phyloP scores from a whole-genome alignment of 495 filamentous ascomycete genomes.

The Neurospora hispaniola region DNA sequence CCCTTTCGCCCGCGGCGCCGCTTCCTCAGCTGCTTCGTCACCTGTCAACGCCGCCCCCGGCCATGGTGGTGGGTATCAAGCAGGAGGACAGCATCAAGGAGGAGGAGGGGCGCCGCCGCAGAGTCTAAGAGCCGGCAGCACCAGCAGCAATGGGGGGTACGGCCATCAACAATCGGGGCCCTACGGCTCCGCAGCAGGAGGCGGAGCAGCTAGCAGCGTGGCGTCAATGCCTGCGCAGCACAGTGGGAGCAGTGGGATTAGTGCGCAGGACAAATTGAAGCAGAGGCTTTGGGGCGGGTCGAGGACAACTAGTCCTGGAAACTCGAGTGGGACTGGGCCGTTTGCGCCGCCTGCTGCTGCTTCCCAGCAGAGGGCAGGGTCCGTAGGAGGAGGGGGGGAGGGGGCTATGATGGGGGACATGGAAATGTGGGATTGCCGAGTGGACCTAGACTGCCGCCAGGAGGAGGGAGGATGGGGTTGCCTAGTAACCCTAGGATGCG shows the following conservation, averaged over 20 bases:
- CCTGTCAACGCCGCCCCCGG: slow-evolving; percentile 39
- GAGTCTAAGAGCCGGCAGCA: slow-evolving; percentile 40
- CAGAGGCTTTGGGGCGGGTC: slow-evolving; percentile 39
- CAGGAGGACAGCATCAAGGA: slow-evolving; percentile 56
- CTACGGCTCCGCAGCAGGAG: slow-evolving; percentile 26
- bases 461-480: neutral
- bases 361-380: neutral
- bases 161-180: slow-evolving; percentile 10
- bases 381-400: neutral
- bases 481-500: neutral
- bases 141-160: slow-evolving; percentile 7
- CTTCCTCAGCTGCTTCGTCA: neutral
- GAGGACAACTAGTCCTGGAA: slow-evolving; percentile 29
- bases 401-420: neutral
- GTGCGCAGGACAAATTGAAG: slow-evolving; percentile 40
- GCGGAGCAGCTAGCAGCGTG: slow-evolving; percentile 1
- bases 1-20: slow-evolving; percentile 10
- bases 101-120: slow-evolving; percentile 14
- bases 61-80: slow-evolving; percentile 20
- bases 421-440: neutral
- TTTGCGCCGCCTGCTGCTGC: slow-evolving; percentile 28
- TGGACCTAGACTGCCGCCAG: neutral
- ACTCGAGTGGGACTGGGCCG: slow-evolving; percentile 15
- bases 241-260: slow-evolving; percentile 6
- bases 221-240: slow-evolving; percentile 5